Evolutionary conservation across 23 red algal species (phyloP).

Genomic region (Chondrus crispus): DNA sequence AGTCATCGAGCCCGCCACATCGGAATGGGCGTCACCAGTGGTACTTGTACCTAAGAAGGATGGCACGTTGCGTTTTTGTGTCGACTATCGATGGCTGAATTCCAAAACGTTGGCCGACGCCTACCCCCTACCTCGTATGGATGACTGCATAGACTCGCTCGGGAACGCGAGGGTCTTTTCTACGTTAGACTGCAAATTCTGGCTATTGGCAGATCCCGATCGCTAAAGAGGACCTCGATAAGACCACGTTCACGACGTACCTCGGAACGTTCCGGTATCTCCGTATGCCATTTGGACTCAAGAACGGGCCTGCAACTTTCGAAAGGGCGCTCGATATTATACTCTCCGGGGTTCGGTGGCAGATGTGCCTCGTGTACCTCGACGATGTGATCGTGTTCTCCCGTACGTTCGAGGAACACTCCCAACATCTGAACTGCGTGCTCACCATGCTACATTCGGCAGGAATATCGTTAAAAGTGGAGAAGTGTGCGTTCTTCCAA

Average conservation of each 20-base stretch:
- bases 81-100: conserved; percentile 18
- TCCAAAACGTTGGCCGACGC: background rate
- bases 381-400: conserved; percentile 41
- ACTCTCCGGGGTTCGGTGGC: conserved; percentile 6
- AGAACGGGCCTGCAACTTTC: conserved; percentile 57
- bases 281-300: conserved; percentile 36
- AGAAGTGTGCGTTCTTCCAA: conserved; percentile 30
- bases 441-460: background rate
- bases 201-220: conserved; percentile 17
- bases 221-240: background rate
- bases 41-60: background rate
- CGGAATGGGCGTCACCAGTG: conserved; percentile 10
- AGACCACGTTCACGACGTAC: conserved; percentile 15
- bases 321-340: conserved; percentile 53
- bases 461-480: conserved; percentile 23
- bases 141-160: conserved; percentile 32
- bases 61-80: background rate
- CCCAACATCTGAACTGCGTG: background rate
- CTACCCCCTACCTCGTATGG: conserved; percentile 33
- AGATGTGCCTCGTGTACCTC: conserved; percentile 33
- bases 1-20: conserved; percentile 21
- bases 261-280: background rate
- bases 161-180: conserved; percentile 22
- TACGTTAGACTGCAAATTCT: background rate
- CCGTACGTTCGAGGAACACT: conserved; percentile 32